phyloP scores from a whole-genome alignment of 768 basidiomycete genomes.

The Baorangia bicolor region DNA sequence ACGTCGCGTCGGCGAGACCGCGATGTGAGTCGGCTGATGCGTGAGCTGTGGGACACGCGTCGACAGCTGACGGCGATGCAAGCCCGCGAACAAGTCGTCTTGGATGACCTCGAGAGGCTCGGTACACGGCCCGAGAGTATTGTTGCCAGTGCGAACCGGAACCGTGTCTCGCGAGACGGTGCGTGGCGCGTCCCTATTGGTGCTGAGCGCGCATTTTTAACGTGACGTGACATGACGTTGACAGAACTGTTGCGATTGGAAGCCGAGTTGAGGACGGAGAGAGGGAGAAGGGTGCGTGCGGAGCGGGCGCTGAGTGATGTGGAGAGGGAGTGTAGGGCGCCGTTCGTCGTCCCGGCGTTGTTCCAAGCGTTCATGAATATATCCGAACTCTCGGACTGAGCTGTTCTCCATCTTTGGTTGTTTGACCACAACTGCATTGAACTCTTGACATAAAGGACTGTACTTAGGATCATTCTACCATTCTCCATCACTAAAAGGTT shows the following conservation, averaged over 20 bases:
- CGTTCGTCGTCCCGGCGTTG: slow-evolving; percentile 58
- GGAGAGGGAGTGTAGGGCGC: slow-evolving; percentile 46
- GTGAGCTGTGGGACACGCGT: slow-evolving; percentile 31
- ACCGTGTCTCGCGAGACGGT: slow-evolving; percentile 16
- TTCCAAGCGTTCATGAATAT: slow-evolving; percentile 52
- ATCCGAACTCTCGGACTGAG: slow-evolving; percentile 41
- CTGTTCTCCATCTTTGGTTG: background rate
- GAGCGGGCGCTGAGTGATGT: slow-evolving; percentile 49
- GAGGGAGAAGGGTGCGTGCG: slow-evolving; percentile 36
- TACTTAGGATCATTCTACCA: background rate
- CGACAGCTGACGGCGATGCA: slow-evolving; percentile 22
- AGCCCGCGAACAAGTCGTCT: slow-evolving; percentile 23
- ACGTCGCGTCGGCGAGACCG: background rate
- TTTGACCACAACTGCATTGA: background rate
- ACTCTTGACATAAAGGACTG: background rate
- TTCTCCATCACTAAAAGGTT: background rate
- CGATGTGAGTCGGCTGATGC: slow-evolving; percentile 15
- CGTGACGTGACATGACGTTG: background rate
- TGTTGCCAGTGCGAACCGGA: background rate
- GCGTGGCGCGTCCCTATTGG: background rate
- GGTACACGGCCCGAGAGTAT: slow-evolving; percentile 5
- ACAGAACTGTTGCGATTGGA: slow-evolving; percentile 29
- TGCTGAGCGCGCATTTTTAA: background rate
- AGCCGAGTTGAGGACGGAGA: slow-evolving; percentile 38
- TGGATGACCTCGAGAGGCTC: slow-evolving; percentile 22